These are phyloP conservation scores for Beauveria scarabaeidicola DNA, from an alignment of 2,329 filamentous ascomycete species.

Conservation along the genomic window DNA sequence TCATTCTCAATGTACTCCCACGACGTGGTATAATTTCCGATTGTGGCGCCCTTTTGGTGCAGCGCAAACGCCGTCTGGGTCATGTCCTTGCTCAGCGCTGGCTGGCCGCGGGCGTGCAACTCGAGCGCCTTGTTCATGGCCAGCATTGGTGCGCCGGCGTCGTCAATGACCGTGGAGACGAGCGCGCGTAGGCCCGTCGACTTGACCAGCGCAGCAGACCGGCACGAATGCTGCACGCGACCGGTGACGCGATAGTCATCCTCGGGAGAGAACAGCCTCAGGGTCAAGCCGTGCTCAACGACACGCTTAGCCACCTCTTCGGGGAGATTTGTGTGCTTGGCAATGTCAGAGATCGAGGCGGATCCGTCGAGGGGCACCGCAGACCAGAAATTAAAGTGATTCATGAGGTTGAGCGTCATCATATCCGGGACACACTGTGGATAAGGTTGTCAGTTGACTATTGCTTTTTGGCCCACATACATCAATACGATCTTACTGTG, in stretches of 20 bases:
- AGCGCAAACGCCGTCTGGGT: slow-evolving; percentile 29
- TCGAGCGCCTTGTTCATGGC: slow-evolving; percentile 26
- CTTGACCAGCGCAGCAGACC: slow-evolving; percentile 29
- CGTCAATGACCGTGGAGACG: slow-evolving; percentile 29
- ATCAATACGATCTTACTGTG: slow-evolving; percentile 21
- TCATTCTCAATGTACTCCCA: slow-evolving; percentile 34
- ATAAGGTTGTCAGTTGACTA: not conserved
- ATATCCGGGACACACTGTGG: slow-evolving; percentile 36
- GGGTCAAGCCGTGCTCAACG: slow-evolving; percentile 29
- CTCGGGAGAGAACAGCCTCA: slow-evolving; percentile 27
- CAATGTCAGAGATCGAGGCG: slow-evolving; percentile 34
- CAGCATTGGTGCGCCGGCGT: slow-evolving; percentile 28
- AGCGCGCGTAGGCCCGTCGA: slow-evolving; percentile 26
- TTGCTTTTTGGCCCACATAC: too few species aligned
- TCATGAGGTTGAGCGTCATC: slow-evolving; percentile 37
- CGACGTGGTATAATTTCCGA: slow-evolving; percentile 24
- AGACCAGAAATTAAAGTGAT: slow-evolving; percentile 44
- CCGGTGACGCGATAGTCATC: slow-evolving; percentile 17
- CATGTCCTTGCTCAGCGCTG: slow-evolving; percentile 25
- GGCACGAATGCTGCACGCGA: slow-evolving; percentile 27
- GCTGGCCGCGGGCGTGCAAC: slow-evolving; percentile 23
- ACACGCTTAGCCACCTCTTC: slow-evolving; percentile 30
- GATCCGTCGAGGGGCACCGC: slow-evolving; percentile 39
- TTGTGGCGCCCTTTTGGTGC: slow-evolving; percentile 24
- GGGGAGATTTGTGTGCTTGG: slow-evolving; percentile 28